These are phyloP conservation scores for Exophiala viscosa DNA, from an alignment of 2,329 filamentous ascomycete genomes.

Conservation along the genomic window DNA sequence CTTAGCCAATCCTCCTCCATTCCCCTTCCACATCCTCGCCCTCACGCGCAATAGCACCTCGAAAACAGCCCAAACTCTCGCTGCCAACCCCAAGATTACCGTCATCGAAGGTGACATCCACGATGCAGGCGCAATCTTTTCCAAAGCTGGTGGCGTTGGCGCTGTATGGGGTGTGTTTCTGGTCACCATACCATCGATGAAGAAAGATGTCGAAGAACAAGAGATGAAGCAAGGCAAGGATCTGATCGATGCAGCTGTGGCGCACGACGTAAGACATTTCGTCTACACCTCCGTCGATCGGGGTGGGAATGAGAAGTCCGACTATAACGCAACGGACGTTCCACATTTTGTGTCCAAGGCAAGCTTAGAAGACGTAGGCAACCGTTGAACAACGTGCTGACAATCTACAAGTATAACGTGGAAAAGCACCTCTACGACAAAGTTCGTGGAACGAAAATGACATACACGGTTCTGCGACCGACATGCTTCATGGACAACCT, in stretches of 20 bases:
- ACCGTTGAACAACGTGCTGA: not conserved
- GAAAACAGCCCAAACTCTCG: constrained; percentile 42
- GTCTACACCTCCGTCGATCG: constrained; percentile 64
- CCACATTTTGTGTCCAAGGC: constrained; percentile 60
- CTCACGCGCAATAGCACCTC: constrained; percentile 46
- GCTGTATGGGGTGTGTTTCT: constrained; percentile 60
- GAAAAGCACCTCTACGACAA: constrained; percentile 58
- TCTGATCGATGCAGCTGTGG: constrained; percentile 57
- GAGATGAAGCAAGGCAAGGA: constrained; percentile 56
- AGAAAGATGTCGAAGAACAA: constrained; percentile 34
- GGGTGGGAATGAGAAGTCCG: constrained; percentile 52
- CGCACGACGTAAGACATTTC: constrained; percentile 56
- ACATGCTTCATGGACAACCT: constrained; percentile 62
- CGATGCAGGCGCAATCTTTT: constrained; percentile 50
- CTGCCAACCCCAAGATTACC: constrained; percentile 47
- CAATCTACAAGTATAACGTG: constrained; percentile 44
- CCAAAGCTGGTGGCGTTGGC: constrained; percentile 38
- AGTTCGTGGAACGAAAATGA: constrained; percentile 46
- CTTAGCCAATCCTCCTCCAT: constrained; percentile 28
- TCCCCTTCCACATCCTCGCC: constrained; percentile 53
- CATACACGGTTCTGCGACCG: constrained; percentile 60
- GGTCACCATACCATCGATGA: constrained; percentile 49
- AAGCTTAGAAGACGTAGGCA: not conserved
- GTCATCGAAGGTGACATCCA: constrained; percentile 58
- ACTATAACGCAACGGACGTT: constrained; percentile 53